Base-by-base conservation (phyloP, 306 rosid species). In the Pyrus communis region DNA sequence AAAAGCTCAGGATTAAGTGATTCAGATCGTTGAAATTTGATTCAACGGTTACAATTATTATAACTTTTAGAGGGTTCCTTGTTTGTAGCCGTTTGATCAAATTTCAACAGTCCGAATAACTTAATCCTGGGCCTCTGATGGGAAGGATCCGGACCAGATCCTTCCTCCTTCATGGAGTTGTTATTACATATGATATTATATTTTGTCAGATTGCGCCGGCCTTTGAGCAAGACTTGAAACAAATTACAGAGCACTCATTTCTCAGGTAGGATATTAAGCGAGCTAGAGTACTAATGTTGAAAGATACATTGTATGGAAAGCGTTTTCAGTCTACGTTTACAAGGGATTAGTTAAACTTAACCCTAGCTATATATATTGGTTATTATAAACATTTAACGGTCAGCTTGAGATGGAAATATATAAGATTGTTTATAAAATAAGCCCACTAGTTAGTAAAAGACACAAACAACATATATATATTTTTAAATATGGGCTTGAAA, bases 221-320 rank as follows among this genome's bases (percentile, higher is more conserved):
- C 42, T 38, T 22, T 68, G n/a, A 68, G 23, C 23, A 23, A 22
- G 4, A 45, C 55, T n/a, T 15, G 72, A 69, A 69, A 45, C 38
- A n/a, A 69, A 23, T 46, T 43, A 35, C 35, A 11, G 25, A 27
- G 38, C 40, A 62, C 67, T 62, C 18, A 62, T 62, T 62, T 62
- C 38, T 14, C 10, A 62, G 15, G 40, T 28, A 28, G 38, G 40
- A 2, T n/a, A 58, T 7, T 38, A 5, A 15, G 55, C 3, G 18
- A 51, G 9, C 21, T 51, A 51, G 55, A 51, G 9, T 51, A 51
- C 55, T 51, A 51, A 51, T 51, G 55, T 23, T 60, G 57, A 70
- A 70, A 49, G 81, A 78, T 78, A 7, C 76, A 71, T 42, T 62
- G 81, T 75, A 78, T 72, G 77, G 28, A 49, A 28, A 19, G 22